A percentile compares a stretch with the other conserved stretches of the same genome.
phyloP scores from a whole-genome alignment of 257 asterid species.

The Solanum arcanum region DNA sequence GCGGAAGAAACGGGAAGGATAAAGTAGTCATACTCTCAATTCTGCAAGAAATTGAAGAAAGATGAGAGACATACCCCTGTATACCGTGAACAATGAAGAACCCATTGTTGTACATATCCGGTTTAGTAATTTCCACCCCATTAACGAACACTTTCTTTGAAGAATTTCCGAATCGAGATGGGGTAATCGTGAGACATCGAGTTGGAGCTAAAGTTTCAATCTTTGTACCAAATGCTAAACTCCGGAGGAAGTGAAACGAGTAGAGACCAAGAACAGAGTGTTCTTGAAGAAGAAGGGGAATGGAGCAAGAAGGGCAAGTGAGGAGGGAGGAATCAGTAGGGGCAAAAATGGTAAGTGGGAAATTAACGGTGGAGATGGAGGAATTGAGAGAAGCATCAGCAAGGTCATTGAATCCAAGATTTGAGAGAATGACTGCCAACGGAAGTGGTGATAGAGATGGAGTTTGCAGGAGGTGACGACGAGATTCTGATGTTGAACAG shows the following conservation, averaged over 20 bases:
- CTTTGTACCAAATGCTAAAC: constrained; percentile 58
- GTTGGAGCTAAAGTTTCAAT: constrained; percentile 36
- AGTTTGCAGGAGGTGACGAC: background rate
- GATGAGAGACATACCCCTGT: constrained; percentile 51
- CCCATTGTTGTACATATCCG: constrained; percentile 68
- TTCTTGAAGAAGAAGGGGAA: constrained; percentile 58
- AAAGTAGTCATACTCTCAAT: constrained; percentile 47
- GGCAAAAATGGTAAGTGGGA: constrained; percentile 69
- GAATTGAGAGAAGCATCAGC: constrained; percentile 28
- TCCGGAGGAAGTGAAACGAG: constrained; percentile 42
- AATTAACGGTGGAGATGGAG: constrained; percentile 19
- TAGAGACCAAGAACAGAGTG: constrained; percentile 65
- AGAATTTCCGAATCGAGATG: constrained; percentile 16
- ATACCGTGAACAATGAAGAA: constrained; percentile 46
- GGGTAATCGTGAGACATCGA: constrained; percentile 65
- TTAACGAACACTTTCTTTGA: constrained; percentile 37
- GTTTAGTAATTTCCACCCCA: constrained; percentile 48
- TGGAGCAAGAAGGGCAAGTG: constrained; percentile 66
- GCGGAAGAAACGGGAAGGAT: constrained; percentile 30
- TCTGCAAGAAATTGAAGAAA: constrained; percentile 60
- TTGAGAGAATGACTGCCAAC: constrained; percentile 33
- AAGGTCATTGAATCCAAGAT: constrained; percentile 48
- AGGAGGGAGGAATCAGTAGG: constrained; percentile 50
- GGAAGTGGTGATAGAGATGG: background rate
- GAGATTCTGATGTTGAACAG: background rate